A percentile compares a stretch with the other conserved stretches of the same genome.
phyloP scores from a whole-genome alignment of 1,139 yeast species.

The Yamadazyma taylorii region DNA sequence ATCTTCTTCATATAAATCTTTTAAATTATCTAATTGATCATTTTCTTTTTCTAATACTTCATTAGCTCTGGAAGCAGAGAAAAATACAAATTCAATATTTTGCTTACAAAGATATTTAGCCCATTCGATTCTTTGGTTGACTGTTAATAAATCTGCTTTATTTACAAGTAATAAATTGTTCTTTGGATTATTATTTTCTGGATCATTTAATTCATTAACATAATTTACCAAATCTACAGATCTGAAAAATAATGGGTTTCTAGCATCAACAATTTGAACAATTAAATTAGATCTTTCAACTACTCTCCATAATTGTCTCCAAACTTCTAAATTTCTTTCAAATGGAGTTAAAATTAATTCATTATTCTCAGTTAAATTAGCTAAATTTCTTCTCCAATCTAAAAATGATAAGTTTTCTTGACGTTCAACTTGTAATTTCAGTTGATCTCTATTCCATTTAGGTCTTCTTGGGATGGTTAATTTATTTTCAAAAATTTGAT shows the following conservation, averaged over 20 bases:
- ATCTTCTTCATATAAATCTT: conserved; percentile 19
- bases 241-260: conserved; percentile 89
- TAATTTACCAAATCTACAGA: conserved; percentile 86
- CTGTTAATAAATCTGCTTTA: conserved; percentile 86
- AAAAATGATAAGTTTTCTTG: conserved; percentile 89
- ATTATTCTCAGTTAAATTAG: conserved; percentile 74
- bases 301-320: conserved; percentile 99
- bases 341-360: conserved; percentile 92
- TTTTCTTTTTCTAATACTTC: conserved; percentile 62
- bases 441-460: conserved; percentile 70
- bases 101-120: conserved; percentile 72
- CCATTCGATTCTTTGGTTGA: conserved; percentile 79
- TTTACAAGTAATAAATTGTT: conserved; percentile 82
- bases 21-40: conserved; percentile 22
- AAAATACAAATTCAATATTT: conserved; percentile 83
- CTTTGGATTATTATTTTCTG: conserved; percentile 50
- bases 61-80: conserved; percentile 87
- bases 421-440: conserved; percentile 77
- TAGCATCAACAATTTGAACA: conserved; percentile 97
- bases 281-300: conserved; percentile 92
- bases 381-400: conserved; percentile 91
- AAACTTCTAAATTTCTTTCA: conserved; percentile 94
- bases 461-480: conserved; percentile 97
- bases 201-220: conserved; percentile 67
- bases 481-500: conserved; percentile 71